phyloP scores from a whole-genome alignment of 225 moss, liverwort and hornwort species.

The Anthoceros angustus region DNA sequence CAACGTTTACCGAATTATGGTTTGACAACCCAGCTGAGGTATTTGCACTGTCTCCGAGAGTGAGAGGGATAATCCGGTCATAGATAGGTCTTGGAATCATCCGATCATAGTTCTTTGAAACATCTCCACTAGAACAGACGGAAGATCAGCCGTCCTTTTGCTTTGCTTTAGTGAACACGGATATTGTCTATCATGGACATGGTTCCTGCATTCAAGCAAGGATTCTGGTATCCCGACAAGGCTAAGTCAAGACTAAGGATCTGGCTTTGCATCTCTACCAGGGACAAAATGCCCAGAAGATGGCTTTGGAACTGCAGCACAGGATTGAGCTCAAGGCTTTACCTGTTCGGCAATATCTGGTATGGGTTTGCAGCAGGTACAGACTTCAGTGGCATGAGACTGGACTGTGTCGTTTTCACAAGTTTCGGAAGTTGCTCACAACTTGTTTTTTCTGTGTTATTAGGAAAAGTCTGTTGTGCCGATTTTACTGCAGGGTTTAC shows the following conservation, averaged over 20 bases:
- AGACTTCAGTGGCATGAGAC: not conserved
- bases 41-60: not conserved
- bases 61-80: not conserved
- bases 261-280: not conserved
- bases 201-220: not conserved
- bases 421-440: not conserved
- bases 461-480: conserved; percentile 61
- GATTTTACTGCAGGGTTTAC: conserved; percentile 53
- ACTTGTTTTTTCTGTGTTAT: not conserved
- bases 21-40: conserved; percentile 40
- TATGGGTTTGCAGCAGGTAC: not conserved
- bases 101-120: not conserved
- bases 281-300: conserved; percentile 28
- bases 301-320: conserved; percentile 23
- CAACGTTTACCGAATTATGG: conserved; percentile 35
- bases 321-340: conserved; percentile 30
- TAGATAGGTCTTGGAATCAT: not conserved
- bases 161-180: not conserved
- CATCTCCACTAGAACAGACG: not conserved
- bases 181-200: not conserved
- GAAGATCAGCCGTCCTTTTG: not conserved
- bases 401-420: not conserved
- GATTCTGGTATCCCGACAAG: no score
- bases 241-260: no score
- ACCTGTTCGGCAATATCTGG: conserved; percentile 23